phyloP scores from a whole-genome alignment of 75 land plant species.

The Pinus albicaulis region DNA sequence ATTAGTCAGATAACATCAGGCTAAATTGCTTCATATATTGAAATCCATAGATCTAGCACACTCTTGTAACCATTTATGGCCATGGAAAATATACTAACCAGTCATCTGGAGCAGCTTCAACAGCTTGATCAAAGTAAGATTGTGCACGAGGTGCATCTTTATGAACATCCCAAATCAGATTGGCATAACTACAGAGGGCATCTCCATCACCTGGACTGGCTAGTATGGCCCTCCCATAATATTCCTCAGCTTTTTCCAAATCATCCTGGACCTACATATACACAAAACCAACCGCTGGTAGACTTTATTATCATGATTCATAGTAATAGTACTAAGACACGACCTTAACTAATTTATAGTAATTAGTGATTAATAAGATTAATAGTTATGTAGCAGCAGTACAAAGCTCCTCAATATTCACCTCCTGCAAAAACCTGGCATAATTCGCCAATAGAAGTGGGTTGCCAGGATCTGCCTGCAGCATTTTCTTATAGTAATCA shows the following conservation, averaged over 20 bases:
- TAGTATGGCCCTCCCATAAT: too few relatives aligned
- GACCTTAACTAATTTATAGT: too few relatives aligned
- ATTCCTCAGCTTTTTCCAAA: constrained; percentile 21
- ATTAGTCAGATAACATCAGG: background rate
- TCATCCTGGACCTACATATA: constrained; percentile 17
- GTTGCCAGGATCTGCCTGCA: constrained; percentile 30
- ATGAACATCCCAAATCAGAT: too few relatives aligned
- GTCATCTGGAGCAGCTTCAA: background rate
- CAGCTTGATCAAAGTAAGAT: too few relatives aligned
- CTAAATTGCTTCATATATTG: background rate
- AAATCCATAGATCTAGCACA: background rate
- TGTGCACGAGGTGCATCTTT: too few relatives aligned
- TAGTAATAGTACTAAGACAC: too few relatives aligned
- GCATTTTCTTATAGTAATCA: constrained; percentile 30
- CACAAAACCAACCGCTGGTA: background rate
- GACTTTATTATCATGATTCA: too few relatives aligned
- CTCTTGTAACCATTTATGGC: background rate
- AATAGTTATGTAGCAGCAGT: too few relatives aligned
- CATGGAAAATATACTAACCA: constrained; percentile 10
- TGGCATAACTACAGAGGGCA: constrained; percentile 35
- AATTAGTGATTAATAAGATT: too few relatives aligned
- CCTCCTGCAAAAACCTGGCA: constrained; percentile 60
- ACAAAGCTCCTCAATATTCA: background rate
- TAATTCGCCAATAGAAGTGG: constrained; percentile 52
- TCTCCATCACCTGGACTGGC: constrained; percentile 29